Evolutionary conservation across 208 protist species (phyloP).

Genomic region (Endotrypanum monterogeii): DNA sequence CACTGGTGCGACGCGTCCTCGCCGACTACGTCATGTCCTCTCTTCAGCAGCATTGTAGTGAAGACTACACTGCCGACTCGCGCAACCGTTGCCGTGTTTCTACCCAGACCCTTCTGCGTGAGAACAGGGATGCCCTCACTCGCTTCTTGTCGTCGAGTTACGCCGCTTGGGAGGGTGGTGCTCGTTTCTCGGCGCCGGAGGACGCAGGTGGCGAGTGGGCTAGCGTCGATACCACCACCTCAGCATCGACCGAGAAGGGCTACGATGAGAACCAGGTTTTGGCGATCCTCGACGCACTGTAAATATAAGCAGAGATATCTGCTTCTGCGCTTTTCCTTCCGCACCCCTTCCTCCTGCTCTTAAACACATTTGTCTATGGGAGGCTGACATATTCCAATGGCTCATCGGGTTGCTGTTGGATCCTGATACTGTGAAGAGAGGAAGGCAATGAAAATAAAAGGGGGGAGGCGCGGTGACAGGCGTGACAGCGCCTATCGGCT

Average conservation of each 20-base stretch:
- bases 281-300: not conserved
- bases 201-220: not conserved
- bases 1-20: constrained; percentile 25
- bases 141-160: constrained; percentile 34
- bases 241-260: not conserved
- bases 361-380: not conserved
- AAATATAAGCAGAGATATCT: not conserved
- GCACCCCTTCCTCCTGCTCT: not conserved
- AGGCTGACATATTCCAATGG: not conserved
- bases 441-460: not conserved
- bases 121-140: constrained; percentile 41
- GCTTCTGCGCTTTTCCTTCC: not conserved
- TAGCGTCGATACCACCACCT: not conserved
- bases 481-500: no score
- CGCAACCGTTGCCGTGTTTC: not conserved
- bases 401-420: no score
- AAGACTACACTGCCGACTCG: not conserved
- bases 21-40: constrained; percentile 29
- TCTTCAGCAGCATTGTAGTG: not conserved
- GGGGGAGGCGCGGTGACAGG: not conserved
- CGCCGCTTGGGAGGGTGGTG: not conserved
- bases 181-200: not conserved
- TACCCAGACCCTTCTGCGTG: constrained; percentile 16
- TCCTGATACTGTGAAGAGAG: not conserved
- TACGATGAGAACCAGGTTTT: constrained; percentile 4